Base-by-base conservation (phyloP, 257 asterid species). In the Solanum etuberosum region DNA sequence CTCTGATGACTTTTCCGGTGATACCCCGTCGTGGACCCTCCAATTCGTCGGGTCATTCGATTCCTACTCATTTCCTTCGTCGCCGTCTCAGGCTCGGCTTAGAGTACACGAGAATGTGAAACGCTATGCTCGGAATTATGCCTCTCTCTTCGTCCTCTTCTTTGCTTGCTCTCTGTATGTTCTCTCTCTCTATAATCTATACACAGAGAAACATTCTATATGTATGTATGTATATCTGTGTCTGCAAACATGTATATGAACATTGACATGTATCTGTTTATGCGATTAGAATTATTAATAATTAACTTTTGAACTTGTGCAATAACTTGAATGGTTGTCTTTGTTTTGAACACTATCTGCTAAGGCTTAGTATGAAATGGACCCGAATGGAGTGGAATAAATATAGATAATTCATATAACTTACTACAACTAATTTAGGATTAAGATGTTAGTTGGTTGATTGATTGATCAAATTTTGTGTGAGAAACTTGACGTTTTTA, bases 101-200 rank as follows among this genome's bases (percentile, higher is more conserved):
- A 94, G 99, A 32, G 95, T 94, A 88, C 98, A 95, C 71, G 99
- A 97, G 94, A 97, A 97, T 83, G 93, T 97, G 88, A 97, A 97
- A 88, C 98, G 99, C 83, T 96, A 88, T 78, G 95, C 97, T 27
- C 96, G 95, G 90, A 95, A 97, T 88, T 97, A 95, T 90, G 92
- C 98, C 63, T 88, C 91, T 16, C 96, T 97, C 76, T 87, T 92
- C 88, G 87, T 93, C 88, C 90, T 95, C 87, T 93, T 94, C 87
- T 93, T 94, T 65, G 98, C 96, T 23, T 97, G 99, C 87, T 93
- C 99, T 59, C 91, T 95, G 99, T 95, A 91, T 86, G 89, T 83
- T 25, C 87, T 71, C 25, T 51, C 83, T 83, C 35, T 73, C 38
- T 18, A 37, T 27, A 0, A 15, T 43, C 0, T 78, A 15, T 5